phyloP scores from a whole-genome alignment of 2,329 filamentous ascomycete genomes.

The Pseudogymnoascus sp. region DNA sequence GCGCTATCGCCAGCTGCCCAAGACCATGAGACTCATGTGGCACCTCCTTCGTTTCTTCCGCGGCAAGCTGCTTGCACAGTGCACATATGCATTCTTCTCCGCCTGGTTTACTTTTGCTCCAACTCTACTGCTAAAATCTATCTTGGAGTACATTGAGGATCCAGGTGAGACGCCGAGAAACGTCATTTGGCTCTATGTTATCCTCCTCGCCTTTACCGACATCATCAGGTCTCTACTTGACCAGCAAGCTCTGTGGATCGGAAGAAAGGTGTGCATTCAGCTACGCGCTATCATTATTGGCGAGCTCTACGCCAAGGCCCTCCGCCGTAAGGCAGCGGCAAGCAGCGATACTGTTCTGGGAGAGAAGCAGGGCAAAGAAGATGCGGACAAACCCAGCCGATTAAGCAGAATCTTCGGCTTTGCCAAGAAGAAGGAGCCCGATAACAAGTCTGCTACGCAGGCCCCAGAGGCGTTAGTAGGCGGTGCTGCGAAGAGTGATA shows the following conservation, averaged over 20 bases:
- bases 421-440: conserved; percentile 43
- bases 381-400: conserved; percentile 36
- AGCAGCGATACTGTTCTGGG: conserved; percentile 68
- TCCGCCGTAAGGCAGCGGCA: conserved; percentile 81
- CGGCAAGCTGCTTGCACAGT: conserved; percentile 66
- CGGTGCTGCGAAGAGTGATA: conserved; percentile 30
- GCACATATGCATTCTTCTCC: conserved; percentile 68
- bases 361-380: conserved; percentile 39
- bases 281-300: conserved; percentile 92
- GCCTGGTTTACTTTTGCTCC: conserved; percentile 85
- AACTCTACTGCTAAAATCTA: conserved; percentile 82
- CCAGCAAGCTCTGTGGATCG: conserved; percentile 84
- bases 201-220: conserved; percentile 78
- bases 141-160: conserved; percentile 88
- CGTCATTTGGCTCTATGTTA: conserved; percentile 93
- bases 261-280: conserved; percentile 87
- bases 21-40: conserved; percentile 68
- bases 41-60: conserved; percentile 84
- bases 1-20: conserved; percentile 78
- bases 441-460: conserved; percentile 34
- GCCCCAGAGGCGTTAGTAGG: conserved; percentile 30
- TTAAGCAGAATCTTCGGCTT: conserved; percentile 53
- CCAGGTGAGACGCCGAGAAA: conserved; percentile 69
- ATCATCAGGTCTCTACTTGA: conserved; percentile 74
- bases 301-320: conserved; percentile 92